phyloP scores from a whole-genome alignment of 208 protist species.

The Wallacemonas rigidus region DNA sequence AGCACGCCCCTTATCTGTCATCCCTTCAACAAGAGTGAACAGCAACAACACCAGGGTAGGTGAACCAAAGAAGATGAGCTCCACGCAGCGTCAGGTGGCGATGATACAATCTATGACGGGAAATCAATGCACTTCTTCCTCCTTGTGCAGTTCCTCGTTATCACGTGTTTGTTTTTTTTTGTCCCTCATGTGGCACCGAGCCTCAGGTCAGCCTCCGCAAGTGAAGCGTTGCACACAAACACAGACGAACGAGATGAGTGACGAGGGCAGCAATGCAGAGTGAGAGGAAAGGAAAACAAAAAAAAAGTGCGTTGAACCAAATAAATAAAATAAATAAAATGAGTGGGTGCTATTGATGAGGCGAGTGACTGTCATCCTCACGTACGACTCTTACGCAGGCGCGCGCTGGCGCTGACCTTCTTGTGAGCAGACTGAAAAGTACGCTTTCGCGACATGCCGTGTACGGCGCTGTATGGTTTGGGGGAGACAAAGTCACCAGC shows the following conservation, averaged over 20 bases:
- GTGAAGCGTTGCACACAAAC: no score
- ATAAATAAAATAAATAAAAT: conserved; percentile 9
- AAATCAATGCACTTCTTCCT: neutral
- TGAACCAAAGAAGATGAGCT: no score
- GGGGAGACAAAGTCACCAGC: neutral
- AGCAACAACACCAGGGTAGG: no score
- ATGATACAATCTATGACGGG: neutral
- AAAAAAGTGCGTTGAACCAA: conserved; percentile 17
- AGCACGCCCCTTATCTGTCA: no score
- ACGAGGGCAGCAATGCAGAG: no score
- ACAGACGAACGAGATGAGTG: no score
- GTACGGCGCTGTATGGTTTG: neutral
- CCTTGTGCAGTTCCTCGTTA: no score
- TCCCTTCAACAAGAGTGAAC: no score
- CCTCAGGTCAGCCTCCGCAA: no score
- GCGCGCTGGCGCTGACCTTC: conserved; percentile 2
- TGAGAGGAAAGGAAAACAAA: neutral
- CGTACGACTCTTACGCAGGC: neutral
- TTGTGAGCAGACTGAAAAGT: conserved; percentile 2
- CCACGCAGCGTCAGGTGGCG: no score
- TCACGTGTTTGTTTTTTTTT: no score
- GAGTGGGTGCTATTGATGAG: neutral
- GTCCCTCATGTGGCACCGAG: no score
- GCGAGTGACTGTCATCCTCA: neutral
- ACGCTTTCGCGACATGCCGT: neutral